Evolutionary conservation across 495 filamentous ascomycete genomes (phyloP), one percentile per base, ranked within the genome.

Genomic region (Aspergillus panamensis): DNA sequence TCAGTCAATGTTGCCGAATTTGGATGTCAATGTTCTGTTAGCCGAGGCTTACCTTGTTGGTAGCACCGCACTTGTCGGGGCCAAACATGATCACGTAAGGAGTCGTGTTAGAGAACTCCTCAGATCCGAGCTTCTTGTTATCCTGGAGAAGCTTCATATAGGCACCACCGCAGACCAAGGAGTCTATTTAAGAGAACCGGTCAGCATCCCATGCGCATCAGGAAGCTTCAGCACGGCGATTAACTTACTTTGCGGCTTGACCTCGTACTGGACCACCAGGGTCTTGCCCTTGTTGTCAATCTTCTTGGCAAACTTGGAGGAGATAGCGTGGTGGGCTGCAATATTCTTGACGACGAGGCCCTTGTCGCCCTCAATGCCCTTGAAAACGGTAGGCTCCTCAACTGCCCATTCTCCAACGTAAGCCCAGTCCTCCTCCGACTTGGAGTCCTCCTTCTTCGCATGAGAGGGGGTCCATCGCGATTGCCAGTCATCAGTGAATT

Each of bases 31-130:
- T 50, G 42, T 9, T 48, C 8, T 39, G 33, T 25, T 40, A 31
- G 8, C 17, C 14, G 2, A 4, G 31, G n/a, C 68, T 54, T 76
- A 85, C 85, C 87, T 97, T 97, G 85, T 99, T 99, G 72, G 91
- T 97, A 68, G 89, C 84, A 76, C 94, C 95, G 73, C 95, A 99
- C 87, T 97, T 99, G 80, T 99, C 95, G 68, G 95, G 95, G 63
- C 95, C 95, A 74, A 99, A 99, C 95, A 97, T 97, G 80, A 99
- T 95, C 62, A 99, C 89, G 72, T 99, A 99, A 37, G 95, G 95
- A 45, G 93, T 92, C 48, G 86, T 82, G 77, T 99, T 96, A 67
- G 92, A 94, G 82, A 99, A 99, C 79, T 99, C 95, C 55, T 97
- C 94, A 68, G 87, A 82, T 77, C 96, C 91, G 67, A 97, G 90